Evolutionary conservation across 169 alveolate species (phyloP).

Genomic region (Babesia microti): DNA sequence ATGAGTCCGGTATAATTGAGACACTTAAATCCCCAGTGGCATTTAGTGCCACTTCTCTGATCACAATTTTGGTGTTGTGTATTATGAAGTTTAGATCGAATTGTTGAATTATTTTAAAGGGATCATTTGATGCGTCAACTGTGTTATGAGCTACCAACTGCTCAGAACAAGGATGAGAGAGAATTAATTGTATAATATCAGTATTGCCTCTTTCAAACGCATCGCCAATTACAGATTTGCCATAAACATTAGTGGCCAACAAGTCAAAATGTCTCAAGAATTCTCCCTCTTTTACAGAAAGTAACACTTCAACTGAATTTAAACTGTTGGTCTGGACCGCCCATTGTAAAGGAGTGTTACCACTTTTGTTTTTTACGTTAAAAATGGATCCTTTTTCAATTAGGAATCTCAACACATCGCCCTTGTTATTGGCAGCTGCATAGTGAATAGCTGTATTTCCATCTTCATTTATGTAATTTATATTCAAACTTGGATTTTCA

Average conservation of each 20-base stretch:
- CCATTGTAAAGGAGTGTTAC: conserved; percentile 63
- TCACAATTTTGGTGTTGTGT: conserved; percentile 6
- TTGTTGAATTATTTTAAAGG: too few relatives aligned
- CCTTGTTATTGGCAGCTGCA: conserved; percentile 52
- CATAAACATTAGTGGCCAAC: conserved; percentile 27
- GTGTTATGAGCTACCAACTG: conserved; percentile 7
- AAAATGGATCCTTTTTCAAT: conserved; percentile 45
- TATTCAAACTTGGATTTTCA: conserved; percentile 12
- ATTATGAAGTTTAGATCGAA: conserved; percentile 3
- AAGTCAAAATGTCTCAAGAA: conserved; percentile 20
- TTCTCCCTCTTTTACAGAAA: conserved; percentile 2
- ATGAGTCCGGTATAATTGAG: too few relatives aligned
- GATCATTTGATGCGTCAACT: too few relatives aligned
- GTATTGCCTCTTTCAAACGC: conserved; percentile 50
- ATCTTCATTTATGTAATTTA: conserved; percentile 29
- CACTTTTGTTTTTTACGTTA: conserved; percentile 37
- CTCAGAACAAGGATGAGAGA: conserved; percentile 50
- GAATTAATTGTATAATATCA: conserved; percentile 43
- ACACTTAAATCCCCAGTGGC: conserved; percentile 23
- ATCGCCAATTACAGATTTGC: conserved; percentile 45
- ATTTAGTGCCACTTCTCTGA: conserved; percentile 34
- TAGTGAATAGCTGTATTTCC: conserved; percentile 51
- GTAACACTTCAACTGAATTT: conserved; percentile 35
- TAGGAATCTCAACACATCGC: conserved; percentile 43
- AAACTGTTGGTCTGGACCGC: conserved; percentile 54